These are phyloP conservation scores for Penicillium hordei DNA, from an alignment of 2,329 filamentous ascomycete species.

Conservation along the genomic window DNA sequence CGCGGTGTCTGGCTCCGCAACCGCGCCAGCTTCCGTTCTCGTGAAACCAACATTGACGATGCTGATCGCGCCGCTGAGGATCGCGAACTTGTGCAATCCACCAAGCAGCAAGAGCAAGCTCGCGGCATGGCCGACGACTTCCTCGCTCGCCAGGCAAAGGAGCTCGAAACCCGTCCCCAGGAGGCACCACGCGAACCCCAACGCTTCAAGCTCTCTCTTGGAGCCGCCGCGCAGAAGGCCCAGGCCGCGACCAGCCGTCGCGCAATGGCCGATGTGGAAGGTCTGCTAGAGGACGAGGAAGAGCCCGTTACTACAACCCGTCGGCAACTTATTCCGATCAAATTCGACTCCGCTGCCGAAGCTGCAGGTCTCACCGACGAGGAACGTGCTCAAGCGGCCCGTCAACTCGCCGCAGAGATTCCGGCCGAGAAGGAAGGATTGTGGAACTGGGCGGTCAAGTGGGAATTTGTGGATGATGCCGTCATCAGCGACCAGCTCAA, in stretches of 20 bases:
- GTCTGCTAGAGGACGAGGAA: constrained; percentile 91
- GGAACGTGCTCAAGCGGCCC: constrained; percentile 78
- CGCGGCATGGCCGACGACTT: constrained; percentile 87
- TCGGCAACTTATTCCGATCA: constrained; percentile 77
- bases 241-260: constrained; percentile 63
- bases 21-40: constrained; percentile 68
- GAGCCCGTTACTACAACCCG: constrained; percentile 68
- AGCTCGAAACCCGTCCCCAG: constrained; percentile 57
- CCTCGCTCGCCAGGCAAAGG: constrained; percentile 77
- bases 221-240: constrained; percentile 77
- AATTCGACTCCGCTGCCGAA: constrained; percentile 69
- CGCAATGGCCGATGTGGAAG: constrained; percentile 91
- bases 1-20: constrained; percentile 81
- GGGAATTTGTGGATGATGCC: constrained; percentile 82
- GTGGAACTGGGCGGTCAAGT: constrained; percentile 90
- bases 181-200: constrained; percentile 57
- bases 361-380: constrained; percentile 75
- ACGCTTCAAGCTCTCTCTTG: constrained; percentile 89
- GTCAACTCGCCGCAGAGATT: constrained; percentile 83
- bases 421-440: constrained; percentile 81
- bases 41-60: constrained; percentile 78
- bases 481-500: constrained; percentile 82
- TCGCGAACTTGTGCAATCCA: constrained; percentile 68
- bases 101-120: constrained; percentile 73
- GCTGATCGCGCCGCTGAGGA: constrained; percentile 76